Evolutionary conservation across 345 rosid genomes (phyloP).

Genomic region (Ricinus communis): DNA sequence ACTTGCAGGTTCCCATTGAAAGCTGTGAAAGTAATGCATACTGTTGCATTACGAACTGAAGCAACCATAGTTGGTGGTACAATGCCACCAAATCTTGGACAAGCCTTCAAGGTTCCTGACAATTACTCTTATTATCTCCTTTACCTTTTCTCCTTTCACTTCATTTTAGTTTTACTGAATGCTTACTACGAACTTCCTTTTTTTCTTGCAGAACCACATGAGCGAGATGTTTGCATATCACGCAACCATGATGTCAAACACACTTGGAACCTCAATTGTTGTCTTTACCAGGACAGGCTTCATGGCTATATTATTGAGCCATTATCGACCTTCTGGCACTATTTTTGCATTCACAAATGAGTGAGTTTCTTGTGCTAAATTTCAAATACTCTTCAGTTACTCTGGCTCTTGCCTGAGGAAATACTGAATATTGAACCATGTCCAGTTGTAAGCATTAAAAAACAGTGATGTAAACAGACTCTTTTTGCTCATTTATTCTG

Average conservation of each 20-base stretch:
- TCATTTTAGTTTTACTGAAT: constrained; percentile 3
- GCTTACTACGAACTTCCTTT: constrained; percentile 17
- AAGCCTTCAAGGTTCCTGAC: constrained; percentile 64
- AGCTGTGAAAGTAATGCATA: constrained; percentile 98
- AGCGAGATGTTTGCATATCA: constrained; percentile 99
- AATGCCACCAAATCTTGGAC: constrained; percentile 90
- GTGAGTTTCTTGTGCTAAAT: constrained; percentile 41
- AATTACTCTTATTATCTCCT: background rate
- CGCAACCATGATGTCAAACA: constrained; percentile 99
- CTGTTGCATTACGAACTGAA: constrained; percentile 88
- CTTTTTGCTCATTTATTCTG: background rate
- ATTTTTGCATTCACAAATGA: constrained; percentile 89
- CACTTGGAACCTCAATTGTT: constrained; percentile 90
- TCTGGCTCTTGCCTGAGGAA: constrained; percentile 10
- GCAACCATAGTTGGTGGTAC: constrained; percentile 74
- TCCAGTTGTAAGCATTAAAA: background rate
- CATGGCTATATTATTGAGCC: constrained; percentile 92
- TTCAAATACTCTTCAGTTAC: background rate
- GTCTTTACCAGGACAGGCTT: constrained; percentile 98
- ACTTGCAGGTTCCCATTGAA: constrained; percentile 76
- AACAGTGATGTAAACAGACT: background rate
- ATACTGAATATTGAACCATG: background rate
- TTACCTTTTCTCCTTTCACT: background rate
- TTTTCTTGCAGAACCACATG: constrained; percentile 80
- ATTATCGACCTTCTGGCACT: constrained; percentile 95